A percentile compares a stretch with the other conserved stretches of the same genome.
These are phyloP conservation scores for Backusella australiensis DNA, from an alignment of 192 early-diverging fungal genomes.

Conservation along the genomic window DNA sequence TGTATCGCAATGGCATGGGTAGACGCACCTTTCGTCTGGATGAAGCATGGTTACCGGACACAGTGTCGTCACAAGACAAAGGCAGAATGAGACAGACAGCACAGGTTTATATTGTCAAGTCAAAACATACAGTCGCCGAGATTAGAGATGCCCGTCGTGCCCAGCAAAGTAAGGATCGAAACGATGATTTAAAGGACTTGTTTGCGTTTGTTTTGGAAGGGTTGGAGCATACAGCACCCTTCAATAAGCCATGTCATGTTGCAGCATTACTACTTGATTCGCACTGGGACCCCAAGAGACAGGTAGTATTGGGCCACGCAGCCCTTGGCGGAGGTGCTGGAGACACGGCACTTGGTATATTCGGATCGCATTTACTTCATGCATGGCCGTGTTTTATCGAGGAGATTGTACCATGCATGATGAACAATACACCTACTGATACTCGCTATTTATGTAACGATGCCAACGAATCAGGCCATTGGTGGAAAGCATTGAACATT, in stretches of 20 bases:
- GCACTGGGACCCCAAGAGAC: constrained; percentile 50
- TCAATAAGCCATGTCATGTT: constrained; percentile 42
- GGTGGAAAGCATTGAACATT: constrained; percentile 62
- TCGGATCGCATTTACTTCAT: constrained; percentile 65
- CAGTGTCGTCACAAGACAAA: constrained; percentile 46
- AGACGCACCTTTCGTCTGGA: constrained; percentile 65
- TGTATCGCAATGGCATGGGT: constrained; percentile 69
- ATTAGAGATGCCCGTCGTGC: constrained; percentile 54
- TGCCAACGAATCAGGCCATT: constrained; percentile 52
- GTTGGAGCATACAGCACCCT: constrained; percentile 43
- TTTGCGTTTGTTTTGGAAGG: constrained; percentile 50
- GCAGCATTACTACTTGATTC: constrained; percentile 56
- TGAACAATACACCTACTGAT: constrained; percentile 55
- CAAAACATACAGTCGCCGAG: constrained; percentile 50
- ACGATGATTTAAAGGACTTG: constrained; percentile 41
- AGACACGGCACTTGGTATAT: constrained; percentile 56
- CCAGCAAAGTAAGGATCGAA: constrained; percentile 45
- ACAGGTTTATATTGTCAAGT: constrained; percentile 49
- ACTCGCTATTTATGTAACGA: constrained; percentile 57
- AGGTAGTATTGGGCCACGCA: constrained; percentile 58
- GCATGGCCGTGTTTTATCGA: constrained; percentile 61
- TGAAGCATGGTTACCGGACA: constrained; percentile 53
- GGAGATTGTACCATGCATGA: constrained; percentile 54
- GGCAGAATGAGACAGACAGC: constrained; percentile 46
- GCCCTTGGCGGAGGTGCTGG: constrained; percentile 62